These are phyloP conservation scores for Coffea humblotiana DNA, from an alignment of 305 asterid genomes.

Conservation along the genomic window DNA sequence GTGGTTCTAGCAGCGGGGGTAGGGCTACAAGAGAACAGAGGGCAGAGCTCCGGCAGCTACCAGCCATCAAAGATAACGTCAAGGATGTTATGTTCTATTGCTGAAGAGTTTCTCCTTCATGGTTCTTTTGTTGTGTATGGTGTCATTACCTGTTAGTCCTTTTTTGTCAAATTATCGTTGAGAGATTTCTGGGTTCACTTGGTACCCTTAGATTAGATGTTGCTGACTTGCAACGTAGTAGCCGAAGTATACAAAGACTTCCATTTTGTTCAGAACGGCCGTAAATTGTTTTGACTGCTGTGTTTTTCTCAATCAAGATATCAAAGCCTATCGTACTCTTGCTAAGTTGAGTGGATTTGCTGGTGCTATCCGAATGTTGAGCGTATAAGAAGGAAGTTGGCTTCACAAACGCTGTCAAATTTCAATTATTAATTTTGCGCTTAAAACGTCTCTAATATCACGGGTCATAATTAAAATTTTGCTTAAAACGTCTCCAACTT, in stretches of 20 bases:
- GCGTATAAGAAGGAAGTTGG: too few species aligned
- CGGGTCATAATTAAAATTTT: too few species aligned
- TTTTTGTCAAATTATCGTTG: too few species aligned
- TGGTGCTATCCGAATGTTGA: neutral
- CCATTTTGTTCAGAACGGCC: neutral
- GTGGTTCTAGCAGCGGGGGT: conserved; percentile 40
- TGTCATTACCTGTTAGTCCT: too few species aligned
- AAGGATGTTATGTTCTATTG: conserved; percentile 81
- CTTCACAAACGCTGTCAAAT: neutral
- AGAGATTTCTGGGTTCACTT: neutral
- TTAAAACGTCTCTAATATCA: too few species aligned
- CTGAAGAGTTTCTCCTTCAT: conserved; percentile 13
- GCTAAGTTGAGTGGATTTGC: neutral
- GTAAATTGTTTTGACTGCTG: neutral
- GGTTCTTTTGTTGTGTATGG: too few species aligned
- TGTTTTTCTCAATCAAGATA: too few species aligned
- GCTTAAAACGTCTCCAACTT: too few species aligned
- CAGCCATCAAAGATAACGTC: conserved; percentile 49
- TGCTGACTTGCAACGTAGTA: neutral
- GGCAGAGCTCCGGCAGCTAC: conserved; percentile 36
- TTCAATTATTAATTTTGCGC: neutral
- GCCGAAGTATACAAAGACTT: neutral
- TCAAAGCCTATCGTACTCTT: neutral
- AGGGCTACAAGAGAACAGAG: conserved; percentile 42
- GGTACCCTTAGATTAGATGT: neutral